Evolutionary conservation across 345 rosid genomes (phyloP).

Genomic region (Lepidium africanum): DNA sequence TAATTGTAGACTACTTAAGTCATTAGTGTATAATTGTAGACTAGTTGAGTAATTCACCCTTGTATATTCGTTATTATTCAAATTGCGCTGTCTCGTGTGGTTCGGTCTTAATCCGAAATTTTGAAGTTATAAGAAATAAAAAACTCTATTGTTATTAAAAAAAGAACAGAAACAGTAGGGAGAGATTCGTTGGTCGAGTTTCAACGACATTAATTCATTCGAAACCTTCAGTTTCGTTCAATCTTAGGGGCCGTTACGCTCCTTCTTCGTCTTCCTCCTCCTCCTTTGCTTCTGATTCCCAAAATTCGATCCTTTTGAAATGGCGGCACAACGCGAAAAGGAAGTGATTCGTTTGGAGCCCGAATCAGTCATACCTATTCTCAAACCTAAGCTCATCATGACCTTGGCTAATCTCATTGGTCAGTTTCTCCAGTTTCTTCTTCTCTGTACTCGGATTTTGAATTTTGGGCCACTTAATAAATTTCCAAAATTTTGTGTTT

Average conservation of each 20-base stretch:
- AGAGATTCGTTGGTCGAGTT: slow-evolving; percentile 13
- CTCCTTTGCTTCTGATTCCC: neutral
- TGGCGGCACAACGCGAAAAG: slow-evolving; percentile 31
- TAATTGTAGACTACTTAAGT: too few relatives aligned
- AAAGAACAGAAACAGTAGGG: neutral
- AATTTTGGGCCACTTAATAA: neutral
- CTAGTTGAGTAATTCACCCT: too few relatives aligned
- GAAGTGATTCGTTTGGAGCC: slow-evolving; percentile 79
- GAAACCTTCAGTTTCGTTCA: slow-evolving; percentile 2
- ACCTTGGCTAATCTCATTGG: slow-evolving; percentile 92
- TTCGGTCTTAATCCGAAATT: too few relatives aligned
- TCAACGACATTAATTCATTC: slow-evolving; percentile 11
- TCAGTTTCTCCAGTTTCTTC: slow-evolving; percentile 14
- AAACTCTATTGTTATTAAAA: neutral
- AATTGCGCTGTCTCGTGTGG: neutral
- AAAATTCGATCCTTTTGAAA: neutral
- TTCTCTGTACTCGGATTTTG: neutral
- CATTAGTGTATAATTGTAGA: too few relatives aligned
- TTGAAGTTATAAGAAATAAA: neutral
- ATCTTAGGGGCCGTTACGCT: neutral
- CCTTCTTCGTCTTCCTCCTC: neutral
- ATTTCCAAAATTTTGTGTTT: neutral
- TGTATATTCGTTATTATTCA: too few relatives aligned
- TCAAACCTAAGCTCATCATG: slow-evolving; percentile 90
- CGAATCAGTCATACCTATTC: slow-evolving; percentile 88